These are phyloP conservation scores for Penicillium sp. DNA, from an alignment of 2,329 filamentous ascomycete genomes.

Conservation along the genomic window DNA sequence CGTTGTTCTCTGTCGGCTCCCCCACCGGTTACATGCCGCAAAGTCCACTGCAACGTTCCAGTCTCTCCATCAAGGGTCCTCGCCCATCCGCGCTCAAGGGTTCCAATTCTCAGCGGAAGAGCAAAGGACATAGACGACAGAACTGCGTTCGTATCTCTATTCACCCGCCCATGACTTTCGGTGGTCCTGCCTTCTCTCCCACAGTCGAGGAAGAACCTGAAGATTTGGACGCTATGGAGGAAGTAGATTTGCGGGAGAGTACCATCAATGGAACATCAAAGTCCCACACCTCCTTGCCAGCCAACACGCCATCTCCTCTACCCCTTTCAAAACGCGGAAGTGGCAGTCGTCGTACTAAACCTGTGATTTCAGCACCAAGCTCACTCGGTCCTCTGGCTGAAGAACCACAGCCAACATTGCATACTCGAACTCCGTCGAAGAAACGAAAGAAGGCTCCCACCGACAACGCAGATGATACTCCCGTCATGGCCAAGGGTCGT, in stretches of 20 bases:
- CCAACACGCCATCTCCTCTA: constrained; percentile 23
- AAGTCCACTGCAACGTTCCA: constrained; percentile 32
- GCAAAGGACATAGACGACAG: constrained; percentile 50
- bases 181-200: constrained; percentile 41
- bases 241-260: constrained; percentile 34
- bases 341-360: constrained; percentile 30
- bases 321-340: constrained; percentile 28
- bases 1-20: constrained; percentile 28
- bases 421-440: constrained; percentile 33
- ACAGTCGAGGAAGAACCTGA: constrained; percentile 46
- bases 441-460: constrained; percentile 33
- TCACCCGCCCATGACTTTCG: constrained; percentile 44
- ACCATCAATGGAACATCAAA: constrained; percentile 28
- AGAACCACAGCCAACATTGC: constrained; percentile 23
- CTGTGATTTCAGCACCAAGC: constrained; percentile 18
- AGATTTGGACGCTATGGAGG: constrained; percentile 41
- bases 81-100: constrained; percentile 43
- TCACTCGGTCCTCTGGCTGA: constrained; percentile 32
- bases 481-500: constrained; percentile 29
- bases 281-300: constrained; percentile 11
- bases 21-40: constrained; percentile 28
- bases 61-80: constrained; percentile 30
- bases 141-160: constrained; percentile 53
- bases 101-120: constrained; percentile 42
- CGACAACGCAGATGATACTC: constrained; percentile 22